Evolutionary conservation across 139 green algal species (phyloP).

Genomic region (Tetradesmus obliquus): DNA sequence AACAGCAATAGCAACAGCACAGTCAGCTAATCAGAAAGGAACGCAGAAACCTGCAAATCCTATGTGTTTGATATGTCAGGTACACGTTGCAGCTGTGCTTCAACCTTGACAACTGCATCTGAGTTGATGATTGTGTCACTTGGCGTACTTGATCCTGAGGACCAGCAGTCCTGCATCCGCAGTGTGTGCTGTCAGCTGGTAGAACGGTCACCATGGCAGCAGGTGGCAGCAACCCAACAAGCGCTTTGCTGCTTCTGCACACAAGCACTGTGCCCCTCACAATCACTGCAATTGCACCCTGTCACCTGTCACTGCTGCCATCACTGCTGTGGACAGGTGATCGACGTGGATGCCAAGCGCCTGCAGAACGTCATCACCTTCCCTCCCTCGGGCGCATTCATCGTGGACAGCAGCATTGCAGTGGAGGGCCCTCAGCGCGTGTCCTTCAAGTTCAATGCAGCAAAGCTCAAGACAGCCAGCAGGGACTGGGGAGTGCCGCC

Average conservation of each 20-base stretch:
- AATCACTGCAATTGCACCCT: background rate
- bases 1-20: background rate
- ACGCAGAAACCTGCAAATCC: background rate
- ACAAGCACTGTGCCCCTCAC: background rate
- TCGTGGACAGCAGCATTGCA: slow-evolving; percentile 68
- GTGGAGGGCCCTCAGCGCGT: slow-evolving; percentile 61
- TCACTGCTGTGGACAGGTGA: slow-evolving; percentile 69
- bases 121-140: background rate
- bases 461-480: slow-evolving; percentile 69
- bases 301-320: background rate
- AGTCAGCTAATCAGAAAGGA: background rate
- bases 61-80: no score
- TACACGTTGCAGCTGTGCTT: background rate
- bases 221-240: no score
- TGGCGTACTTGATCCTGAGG: background rate
- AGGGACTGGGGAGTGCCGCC: slow-evolving; percentile 72
- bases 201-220: no score
- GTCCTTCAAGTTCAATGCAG: slow-evolving; percentile 78
- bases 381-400: slow-evolving; percentile 85
- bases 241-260: background rate
- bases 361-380: slow-evolving; percentile 95
- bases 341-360: slow-evolving; percentile 69
- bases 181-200: background rate
- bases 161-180: background rate
- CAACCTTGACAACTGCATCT: background rate